Evolutionary conservation across 148 eudicot species (phyloP), one percentile per base, ranked within the genome.

Genomic region (Persicaria tinctoria): DNA sequence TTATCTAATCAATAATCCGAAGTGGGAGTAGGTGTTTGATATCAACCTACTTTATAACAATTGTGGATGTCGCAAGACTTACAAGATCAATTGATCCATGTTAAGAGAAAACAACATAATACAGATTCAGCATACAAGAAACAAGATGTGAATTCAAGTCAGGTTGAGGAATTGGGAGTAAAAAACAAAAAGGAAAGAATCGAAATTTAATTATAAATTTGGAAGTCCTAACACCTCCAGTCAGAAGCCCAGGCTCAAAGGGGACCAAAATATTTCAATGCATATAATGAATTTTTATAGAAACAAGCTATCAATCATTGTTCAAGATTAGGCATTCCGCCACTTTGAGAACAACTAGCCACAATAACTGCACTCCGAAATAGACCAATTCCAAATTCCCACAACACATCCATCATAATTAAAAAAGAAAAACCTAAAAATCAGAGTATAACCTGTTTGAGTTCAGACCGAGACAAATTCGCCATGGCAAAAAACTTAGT

Each of bases 401-500:
- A 53, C 56, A 53, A n/a, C n/a, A 53, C 1, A 53, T 3, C 3
- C 41, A 32, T 32, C 41, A 32, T 1, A 2, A 32, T 32, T 32
- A 32, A 32, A 32, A 32, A 32, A 32, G 41, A 32, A 32, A 32
- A 53, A 53, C 1, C 13, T 27, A 1, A 23, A 11, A 8, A 60
- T 3, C 27, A 20, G 20, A 27, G 41, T 10, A 38, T 27, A 53
- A 91, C 98, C 93, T 90, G 93, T 77, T 93, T 93, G 55, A 93
- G 96, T 68, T 90, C 86, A 62, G 88, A 81, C 70, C 87, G 86
- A 5, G 96, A 87, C 50, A 93, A 64, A 46, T 80, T 84, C 0
- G 98, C 89, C 86, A 89, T 78, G 1, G 88, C 59, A 49, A 93
- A 88, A 76, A 93, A 93, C 76, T 82, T 86, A 0, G 86, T 90